Base-by-base conservation (phyloP, 352 stramenopile species). In the Globisporangium polare region DNA sequence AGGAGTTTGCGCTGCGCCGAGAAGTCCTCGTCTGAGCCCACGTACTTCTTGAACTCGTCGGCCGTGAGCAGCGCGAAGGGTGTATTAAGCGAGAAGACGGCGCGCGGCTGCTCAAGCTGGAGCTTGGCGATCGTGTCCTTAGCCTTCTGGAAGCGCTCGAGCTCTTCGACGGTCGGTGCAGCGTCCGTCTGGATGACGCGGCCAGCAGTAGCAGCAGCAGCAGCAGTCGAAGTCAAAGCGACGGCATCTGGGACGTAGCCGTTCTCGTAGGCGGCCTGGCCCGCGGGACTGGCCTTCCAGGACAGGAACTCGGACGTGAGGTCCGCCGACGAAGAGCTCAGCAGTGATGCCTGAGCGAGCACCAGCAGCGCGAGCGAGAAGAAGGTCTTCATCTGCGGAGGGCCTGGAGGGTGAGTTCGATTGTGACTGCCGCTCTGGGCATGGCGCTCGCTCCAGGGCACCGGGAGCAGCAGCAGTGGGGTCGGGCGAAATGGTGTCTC, bases 51-150 rank as follows among this genome's bases (percentile, higher is more conserved):
- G 62, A 90, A 90, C 45, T 90, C 80, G 2, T 68, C 67, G 22
- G 68, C 46, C 0, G 81, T 86, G 65, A 90, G 59, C 33, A 89
- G 67, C 37, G 71, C 74, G 42, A 89, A 89, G 20, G 76, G 76
- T 18, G 78, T 75, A 46, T 82, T 69, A 22, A 81, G 61, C 9
- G 75, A 83, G 63, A 89, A 90, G n/a, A 55, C 69, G 18, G 78
- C 78, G 45, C 71, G 53, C 15, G 77, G 75, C 26, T 89, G 74
- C 50, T 71, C 57, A 51, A 73, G 55, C 58, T 84, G 67, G 13
- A 86, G 72, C 62, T 69, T 57, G 2, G 65, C 56, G 52, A 89
- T 72, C n/a, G 50, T 31, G 42, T 66, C 50, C 15, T 84, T 65
- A 3, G 77, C 74, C 22, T 71, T 59, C 9, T 77, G 62, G 59